phyloP scores from a whole-genome alignment of 495 filamentous ascomycete genomes.

The Aspergillus mulundensis region DNA sequence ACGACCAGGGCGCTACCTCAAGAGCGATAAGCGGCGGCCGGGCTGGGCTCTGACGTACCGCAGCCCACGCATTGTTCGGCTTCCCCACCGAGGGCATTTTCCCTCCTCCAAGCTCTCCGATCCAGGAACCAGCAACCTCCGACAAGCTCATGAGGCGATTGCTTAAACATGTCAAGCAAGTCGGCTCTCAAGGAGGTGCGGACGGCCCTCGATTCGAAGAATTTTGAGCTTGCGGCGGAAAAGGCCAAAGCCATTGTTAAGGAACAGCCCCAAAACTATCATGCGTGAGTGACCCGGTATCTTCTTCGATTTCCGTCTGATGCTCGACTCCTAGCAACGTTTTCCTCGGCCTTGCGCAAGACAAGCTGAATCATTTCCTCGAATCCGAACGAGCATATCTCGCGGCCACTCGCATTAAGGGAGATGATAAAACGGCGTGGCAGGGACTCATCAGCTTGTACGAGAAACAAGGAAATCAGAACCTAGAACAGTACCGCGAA shows the following conservation, averaged over 20 bases:
- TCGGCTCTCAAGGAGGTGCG: conserved; percentile 79
- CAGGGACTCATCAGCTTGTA: conserved; percentile 86
- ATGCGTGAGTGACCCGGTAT: conserved; percentile 54
- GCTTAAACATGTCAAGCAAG: conserved; percentile 58
- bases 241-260: conserved; percentile 64
- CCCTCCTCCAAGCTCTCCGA: conserved; percentile 6
- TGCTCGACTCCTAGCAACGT: conserved; percentile 52
- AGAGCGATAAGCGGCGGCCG: conserved; percentile 8
- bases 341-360: conserved; percentile 75
- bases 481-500: conserved; percentile 68
- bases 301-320: neutral
- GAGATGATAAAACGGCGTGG: conserved; percentile 70
- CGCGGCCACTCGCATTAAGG: conserved; percentile 63
- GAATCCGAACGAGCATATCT: conserved; percentile 73
- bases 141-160: conserved; percentile 20
- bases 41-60: conserved; percentile 21
- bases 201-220: conserved; percentile 70
- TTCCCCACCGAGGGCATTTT: conserved; percentile 21
- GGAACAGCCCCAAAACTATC: conserved; percentile 74
- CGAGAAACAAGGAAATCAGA: conserved; percentile 64
- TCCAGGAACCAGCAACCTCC: conserved; percentile 1
- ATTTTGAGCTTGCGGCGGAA: conserved; percentile 68
- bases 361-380: conserved; percentile 65
- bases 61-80: conserved; percentile 8
- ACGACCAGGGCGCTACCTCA: neutral